Base-by-base conservation (phyloP, 768 basidiomycete genomes). In the Macrolepiota fuliginosa region DNA sequence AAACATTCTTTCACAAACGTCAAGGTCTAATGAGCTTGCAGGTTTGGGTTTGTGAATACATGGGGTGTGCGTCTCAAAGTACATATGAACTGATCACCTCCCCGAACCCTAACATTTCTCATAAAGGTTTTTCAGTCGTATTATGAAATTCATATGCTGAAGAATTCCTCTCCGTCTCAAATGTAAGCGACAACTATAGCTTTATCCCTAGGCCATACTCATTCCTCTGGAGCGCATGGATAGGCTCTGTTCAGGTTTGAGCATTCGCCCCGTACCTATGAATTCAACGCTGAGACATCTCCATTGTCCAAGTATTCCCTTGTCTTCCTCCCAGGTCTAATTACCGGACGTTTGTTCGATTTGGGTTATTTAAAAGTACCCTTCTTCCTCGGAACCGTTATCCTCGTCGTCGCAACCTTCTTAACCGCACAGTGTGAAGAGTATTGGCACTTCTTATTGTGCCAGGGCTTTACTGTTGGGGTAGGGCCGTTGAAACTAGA, bases 21-120 rank as follows among this genome's bases (percentile, higher is more conserved):
- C n/a, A n/a, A 62, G 54, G 56, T 63, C 64, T 62, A 63, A 58
- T 52, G 27, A 55, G 24, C 53, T 60, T 64, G 29, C 62, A 81
- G 80, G 37, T 86, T 90, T 70, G 90, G 90, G 22, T 85, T 85
- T 62, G 83, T 89, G 3, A 91, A 89, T 66, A 81, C 87, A 0
- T 90, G 88, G 88, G 90, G 90, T 54, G 90, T 88, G 67, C 72
- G 83, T 77, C 10, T 55, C 13, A 40, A 45, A 53, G 25, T 15
- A 4, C 61, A n/a, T 32, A 32, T 7, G 29, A 32, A 32, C 3
- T 7, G 7, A 32, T 32, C 3, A 32, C 29, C 7, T 32, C 29
- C n/a, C n/a, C 7, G 29, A 7, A 32, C 7, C 7, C 7, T 32
- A 7, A 32, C 7, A 7, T 32, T 32, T 7, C 29, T 22, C 35